Base-by-base conservation (phyloP, 163 green algal species). In the Chlorella variabilis region DNA sequence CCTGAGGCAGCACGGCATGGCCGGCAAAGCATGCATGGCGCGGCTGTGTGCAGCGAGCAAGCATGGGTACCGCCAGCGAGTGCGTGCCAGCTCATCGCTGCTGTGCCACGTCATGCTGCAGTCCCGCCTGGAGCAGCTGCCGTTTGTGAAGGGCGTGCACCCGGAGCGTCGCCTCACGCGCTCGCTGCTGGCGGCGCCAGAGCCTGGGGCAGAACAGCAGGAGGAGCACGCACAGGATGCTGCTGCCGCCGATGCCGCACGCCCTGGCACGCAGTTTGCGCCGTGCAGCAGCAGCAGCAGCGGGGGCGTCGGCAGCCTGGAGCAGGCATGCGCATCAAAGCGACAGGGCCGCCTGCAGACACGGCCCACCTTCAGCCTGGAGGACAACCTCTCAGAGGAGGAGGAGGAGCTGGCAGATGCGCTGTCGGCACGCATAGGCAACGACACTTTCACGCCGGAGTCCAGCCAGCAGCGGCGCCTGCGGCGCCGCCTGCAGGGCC, bases 81-180 rank as follows among this genome's bases (percentile, higher is more conserved):
- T n/a, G n/a, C n/a, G n/a, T n/a, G n/a, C n/a, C n/a, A n/a, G n/a
- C n/a, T n/a, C n/a, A n/a, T n/a, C n/a, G n/a, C n/a, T n/a, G n/a
- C n/a, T n/a, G n/a, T n/a, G n/a, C n/a, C n/a, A n/a, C n/a, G n/a
- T 5, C 49, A 25, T 18, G 23, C 11, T 71, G 74, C 83, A 92
- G 84, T 78, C 61, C 0, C 33, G 31, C 2, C 58, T 91, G 62
- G 36, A 33, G 34, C 3, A 31, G 51, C 63, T 88, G 54, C 63
- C 83, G 4, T 70, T 71, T 68, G 85, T 94, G 23, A 88, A 81
- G 58, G 93, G 94, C 39, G 79, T 97, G 49, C 89, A 94, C 80
- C 81, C 83, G 2, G 91, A 97, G 80, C 76, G 79, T 34, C 80
- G 78, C 41, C 78, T 95, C 23, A 87, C 74, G 1, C 75, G 81